Conservation (phyloP, 352 stramenopile species). For the Pythium phragmitis region DNA sequence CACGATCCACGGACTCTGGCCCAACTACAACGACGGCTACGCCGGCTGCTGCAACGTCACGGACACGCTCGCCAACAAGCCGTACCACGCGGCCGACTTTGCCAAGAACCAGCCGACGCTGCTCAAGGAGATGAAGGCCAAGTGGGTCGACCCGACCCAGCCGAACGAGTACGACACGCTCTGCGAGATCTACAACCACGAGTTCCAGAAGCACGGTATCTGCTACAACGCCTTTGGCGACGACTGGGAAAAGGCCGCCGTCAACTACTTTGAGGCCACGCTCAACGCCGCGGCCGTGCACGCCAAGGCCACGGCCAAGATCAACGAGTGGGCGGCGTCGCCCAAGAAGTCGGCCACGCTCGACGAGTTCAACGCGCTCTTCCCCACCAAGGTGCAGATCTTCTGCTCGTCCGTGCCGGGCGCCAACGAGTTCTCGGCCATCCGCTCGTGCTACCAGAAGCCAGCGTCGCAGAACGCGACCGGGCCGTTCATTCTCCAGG, state of each 20-base stretch:
- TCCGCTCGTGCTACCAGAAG: slow-evolving; percentile 63
- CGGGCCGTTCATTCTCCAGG: slow-evolving; percentile 46
- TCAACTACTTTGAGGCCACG: slow-evolving; percentile 65
- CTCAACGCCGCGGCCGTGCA: slow-evolving; percentile 51
- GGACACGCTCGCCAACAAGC: slow-evolving; percentile 54
- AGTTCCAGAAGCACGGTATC: slow-evolving; percentile 83
- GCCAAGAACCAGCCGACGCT: slow-evolving; percentile 44
- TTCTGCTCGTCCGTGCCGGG: slow-evolving; percentile 59
- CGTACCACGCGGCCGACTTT: slow-evolving; percentile 52
- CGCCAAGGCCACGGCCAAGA: slow-evolving; percentile 39
- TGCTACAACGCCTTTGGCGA: slow-evolving; percentile 62
- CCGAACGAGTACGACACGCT: slow-evolving; percentile 52
- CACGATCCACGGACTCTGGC: slow-evolving; percentile 79
- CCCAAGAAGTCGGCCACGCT: slow-evolving; percentile 22
- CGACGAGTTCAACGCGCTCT: slow-evolving; percentile 39
- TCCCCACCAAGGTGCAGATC: slow-evolving; percentile 60
- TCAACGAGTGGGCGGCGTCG: slow-evolving; percentile 50
- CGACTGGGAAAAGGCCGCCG: slow-evolving; percentile 48
- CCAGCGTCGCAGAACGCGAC: slow-evolving; percentile 31
- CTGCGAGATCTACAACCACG: slow-evolving; percentile 83
- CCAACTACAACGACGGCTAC: slow-evolving; percentile 79
- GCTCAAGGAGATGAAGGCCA: slow-evolving; percentile 50
- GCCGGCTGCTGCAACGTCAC: slow-evolving; percentile 70
- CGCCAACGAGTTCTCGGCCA: slow-evolving; percentile 62
- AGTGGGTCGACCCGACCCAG: slow-evolving; percentile 70